phyloP scores from a whole-genome alignment of 805 yeast species.

The Ogataea pilisensis region DNA sequence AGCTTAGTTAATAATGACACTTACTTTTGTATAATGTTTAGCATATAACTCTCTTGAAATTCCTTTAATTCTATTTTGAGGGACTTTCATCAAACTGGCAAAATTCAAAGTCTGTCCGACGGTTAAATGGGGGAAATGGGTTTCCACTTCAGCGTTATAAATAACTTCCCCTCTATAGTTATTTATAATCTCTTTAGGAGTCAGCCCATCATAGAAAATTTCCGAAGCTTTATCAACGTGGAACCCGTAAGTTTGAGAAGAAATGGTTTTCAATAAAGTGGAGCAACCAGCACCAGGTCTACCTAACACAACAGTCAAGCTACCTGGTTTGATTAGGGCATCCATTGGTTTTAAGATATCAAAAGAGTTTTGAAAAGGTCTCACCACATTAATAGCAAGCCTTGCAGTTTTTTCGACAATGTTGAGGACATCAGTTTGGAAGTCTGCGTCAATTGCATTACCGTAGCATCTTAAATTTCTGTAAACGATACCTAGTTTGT shows the following conservation, averaged over 20 bases:
- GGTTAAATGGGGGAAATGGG: constrained; percentile 61
- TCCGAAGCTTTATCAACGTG: constrained; percentile 41
- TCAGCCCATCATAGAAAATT: constrained; percentile 50
- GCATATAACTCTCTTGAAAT: constrained; percentile 48
- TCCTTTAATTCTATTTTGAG: constrained; percentile 53
- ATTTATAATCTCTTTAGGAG: constrained; percentile 42
- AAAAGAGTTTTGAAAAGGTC: constrained; percentile 24
- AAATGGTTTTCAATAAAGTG: constrained; percentile 55
- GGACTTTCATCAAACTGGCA: constrained; percentile 57
- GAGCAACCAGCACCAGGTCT: constrained; percentile 80
- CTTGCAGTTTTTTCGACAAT: constrained; percentile 28
- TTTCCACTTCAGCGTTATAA: constrained; percentile 63
- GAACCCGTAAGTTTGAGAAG: constrained; percentile 58
- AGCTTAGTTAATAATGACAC: no score
- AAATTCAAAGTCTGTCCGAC: constrained; percentile 61
- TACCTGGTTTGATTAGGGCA: constrained; percentile 56
- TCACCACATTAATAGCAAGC: constrained; percentile 6
- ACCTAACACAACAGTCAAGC: constrained; percentile 64
- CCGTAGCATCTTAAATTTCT: constrained; percentile 54
- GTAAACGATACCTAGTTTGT: constrained; percentile 53
- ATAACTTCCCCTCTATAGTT: constrained; percentile 64
- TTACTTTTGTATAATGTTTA: constrained; percentile 46
- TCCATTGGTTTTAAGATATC: constrained; percentile 62
- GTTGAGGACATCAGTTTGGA: constrained; percentile 50
- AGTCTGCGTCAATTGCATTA: constrained; percentile 55